A percentile compares a stretch with the other conserved stretches of the same genome.
Evolutionary conservation across 83 land plant genomes (phyloP).

Genomic region (Picea mariana): DNA sequence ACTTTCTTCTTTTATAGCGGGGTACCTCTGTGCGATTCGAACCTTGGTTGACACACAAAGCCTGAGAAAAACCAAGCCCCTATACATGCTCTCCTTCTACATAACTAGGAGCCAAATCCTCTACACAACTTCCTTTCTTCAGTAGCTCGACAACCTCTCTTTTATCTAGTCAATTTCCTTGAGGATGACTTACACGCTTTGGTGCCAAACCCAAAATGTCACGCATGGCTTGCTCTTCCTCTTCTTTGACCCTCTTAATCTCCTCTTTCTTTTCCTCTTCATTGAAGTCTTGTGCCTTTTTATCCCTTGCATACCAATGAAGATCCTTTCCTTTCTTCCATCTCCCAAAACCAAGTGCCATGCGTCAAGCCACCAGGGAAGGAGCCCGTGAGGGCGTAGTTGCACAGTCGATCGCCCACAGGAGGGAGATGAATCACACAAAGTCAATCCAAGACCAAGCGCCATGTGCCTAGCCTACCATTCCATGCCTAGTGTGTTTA

Average conservation of each 20-base stretch:
- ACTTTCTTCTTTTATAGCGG: too few species aligned
- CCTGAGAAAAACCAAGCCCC: conserved; percentile 95
- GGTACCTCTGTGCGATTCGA: too few species aligned
- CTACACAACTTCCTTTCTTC: conserved; percentile 82
- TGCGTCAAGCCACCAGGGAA: too few species aligned
- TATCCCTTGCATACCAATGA: conserved; percentile 84
- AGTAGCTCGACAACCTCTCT: conserved; percentile 85
- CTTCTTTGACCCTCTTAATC: conserved; percentile 78
- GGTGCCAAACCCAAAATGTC: conserved; percentile 97
- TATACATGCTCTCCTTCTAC: conserved; percentile 85
- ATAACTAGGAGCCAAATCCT: conserved; percentile 84
- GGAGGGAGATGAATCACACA: too few species aligned
- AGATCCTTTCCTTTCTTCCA: conserved; percentile 98
- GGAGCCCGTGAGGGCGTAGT: too few species aligned
- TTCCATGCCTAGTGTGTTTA: too few species aligned
- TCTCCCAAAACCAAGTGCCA: too few species aligned
- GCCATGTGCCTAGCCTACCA: too few species aligned
- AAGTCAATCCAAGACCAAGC: too few species aligned
- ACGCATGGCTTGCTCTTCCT: conserved; percentile 94
- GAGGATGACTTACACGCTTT: conserved; percentile 51
- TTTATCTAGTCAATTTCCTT: conserved; percentile 83
- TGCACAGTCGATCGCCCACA: too few species aligned
- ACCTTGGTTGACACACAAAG: too few species aligned
- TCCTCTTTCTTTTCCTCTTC: conserved; percentile 69
- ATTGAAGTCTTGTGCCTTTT: conserved; percentile 36